phyloP scores from a whole-genome alignment of 495 filamentous ascomycete species.

The Aspergillus bertholletiae region DNA sequence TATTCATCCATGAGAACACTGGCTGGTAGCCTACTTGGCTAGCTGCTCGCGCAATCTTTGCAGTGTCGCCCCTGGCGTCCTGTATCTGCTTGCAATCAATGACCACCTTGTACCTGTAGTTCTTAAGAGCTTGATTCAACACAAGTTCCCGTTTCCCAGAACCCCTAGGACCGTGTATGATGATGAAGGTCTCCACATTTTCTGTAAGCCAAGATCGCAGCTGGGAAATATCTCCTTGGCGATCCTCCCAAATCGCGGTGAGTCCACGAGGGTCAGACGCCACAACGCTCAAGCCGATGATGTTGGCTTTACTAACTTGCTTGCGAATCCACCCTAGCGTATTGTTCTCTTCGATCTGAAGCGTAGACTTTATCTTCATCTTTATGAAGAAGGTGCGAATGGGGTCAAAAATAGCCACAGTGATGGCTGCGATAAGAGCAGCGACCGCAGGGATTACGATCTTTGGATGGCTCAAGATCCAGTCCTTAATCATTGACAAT shows the following conservation, averaged over 20 bases:
- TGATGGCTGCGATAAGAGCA: constrained; percentile 75
- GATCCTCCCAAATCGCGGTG: constrained; percentile 82
- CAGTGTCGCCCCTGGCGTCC: constrained; percentile 86
- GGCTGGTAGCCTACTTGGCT: constrained; percentile 86
- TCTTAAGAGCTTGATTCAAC: constrained; percentile 75
- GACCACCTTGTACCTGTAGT: constrained; percentile 73
- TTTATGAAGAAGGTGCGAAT: constrained; percentile 89
- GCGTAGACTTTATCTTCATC: constrained; percentile 73
- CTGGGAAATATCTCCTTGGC: constrained; percentile 72
- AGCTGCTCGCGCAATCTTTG: constrained; percentile 79
- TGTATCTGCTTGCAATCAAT: constrained; percentile 94
- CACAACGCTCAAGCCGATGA: constrained; percentile 55
- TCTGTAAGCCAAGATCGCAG: constrained; percentile 85
- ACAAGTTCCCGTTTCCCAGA: constrained; percentile 89
- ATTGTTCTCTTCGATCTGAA: constrained; percentile 66
- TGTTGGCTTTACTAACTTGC: constrained; percentile 64
- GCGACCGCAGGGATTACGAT: constrained; percentile 81
- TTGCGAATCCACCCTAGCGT: constrained; percentile 77
- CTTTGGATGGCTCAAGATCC: constrained; percentile 83
- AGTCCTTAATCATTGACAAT: constrained; percentile 75
- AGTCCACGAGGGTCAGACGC: constrained; percentile 64
- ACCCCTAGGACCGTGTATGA: constrained; percentile 87
- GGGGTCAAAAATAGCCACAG: constrained; percentile 90
- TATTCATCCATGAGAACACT: constrained; percentile 96
- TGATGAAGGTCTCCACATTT: constrained; percentile 85